Evolutionary conservation across 2,329 filamentous ascomycete genomes (phyloP), one percentile per base, ranked within the genome.

Genomic region (Macrophomina pseudophaseolina): DNA sequence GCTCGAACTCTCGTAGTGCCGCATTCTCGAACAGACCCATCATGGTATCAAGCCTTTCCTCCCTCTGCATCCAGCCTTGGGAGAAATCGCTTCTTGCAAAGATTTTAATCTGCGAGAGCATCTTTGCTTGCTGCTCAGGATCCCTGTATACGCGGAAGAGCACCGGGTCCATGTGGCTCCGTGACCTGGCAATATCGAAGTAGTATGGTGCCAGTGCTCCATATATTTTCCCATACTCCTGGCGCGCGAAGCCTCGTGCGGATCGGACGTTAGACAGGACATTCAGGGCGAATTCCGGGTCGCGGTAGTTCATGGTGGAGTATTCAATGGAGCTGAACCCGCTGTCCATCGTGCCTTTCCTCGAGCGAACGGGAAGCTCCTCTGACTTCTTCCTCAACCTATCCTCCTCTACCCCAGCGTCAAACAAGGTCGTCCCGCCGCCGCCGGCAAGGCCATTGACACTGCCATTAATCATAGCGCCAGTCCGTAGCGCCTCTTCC

Each of bases 141-240:
- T 97, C 91, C 49, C 89, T 86, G 75, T 96, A 98, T 11, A 90
- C 91, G 72, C 91, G 88, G 79, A 98, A 99, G 8, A 98, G 83
- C 40, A 93, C 84, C 6, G 92, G 92, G 70, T 97, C 91, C 14
- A 91, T 87, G 80, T 91, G 92, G 69, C 83, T 92, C 80, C 84
- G 88, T 2, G 90, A 89, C 69, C 83, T 85, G 42, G 87, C 88
- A 49, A 98, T 86, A 76, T 99, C 93, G 70, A 88, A 87, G 79
- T 98, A 99, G 72, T 96, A 94, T 0, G 94, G 94, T 11, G 90
- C 91, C 71, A 99, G 80, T 4, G 92, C 91, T n/a, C 89, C 90
- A 78, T 98, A 96, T 14, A 98, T 85, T 76, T 91, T 96, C 16
- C 91, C 94, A 75, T 94, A 99, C 78, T 98, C 94, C 72, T 95